These are phyloP conservation scores for Limnanthes douglasii DNA, from an alignment of 345 rosid genomes.

Conservation along the genomic window DNA sequence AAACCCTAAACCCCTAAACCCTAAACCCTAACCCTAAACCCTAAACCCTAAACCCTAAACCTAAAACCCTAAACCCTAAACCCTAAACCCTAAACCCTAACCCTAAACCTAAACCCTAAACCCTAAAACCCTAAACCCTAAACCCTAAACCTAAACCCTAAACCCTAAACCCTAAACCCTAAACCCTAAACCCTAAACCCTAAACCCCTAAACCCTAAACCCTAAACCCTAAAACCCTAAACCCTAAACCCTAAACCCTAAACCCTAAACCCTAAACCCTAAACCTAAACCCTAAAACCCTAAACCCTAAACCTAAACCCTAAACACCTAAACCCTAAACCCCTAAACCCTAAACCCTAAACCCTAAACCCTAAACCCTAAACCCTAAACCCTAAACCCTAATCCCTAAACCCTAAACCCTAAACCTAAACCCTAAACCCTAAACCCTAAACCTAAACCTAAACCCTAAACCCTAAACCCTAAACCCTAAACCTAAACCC, in stretches of 20 bases:
- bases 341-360: slow-evolving; percentile 6
- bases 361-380: slow-evolving; percentile 4
- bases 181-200: slow-evolving; percentile 7
- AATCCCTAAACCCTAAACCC: slow-evolving; percentile 1
- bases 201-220: slow-evolving; percentile 6
- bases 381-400: slow-evolving; percentile 3
- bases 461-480: background rate
- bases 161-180: slow-evolving; percentile 4
- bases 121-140: slow-evolving; percentile 7
- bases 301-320: slow-evolving; percentile 8
- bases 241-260: slow-evolving; percentile 7
- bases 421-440: slow-evolving; percentile 2
- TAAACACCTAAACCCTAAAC: background rate
- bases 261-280: slow-evolving; percentile 7
- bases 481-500: background rate
- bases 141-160: slow-evolving; percentile 5
- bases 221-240: slow-evolving; percentile 6
- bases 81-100: background rate
- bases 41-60: slow-evolving; percentile 5
- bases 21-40: slow-evolving; percentile 5
- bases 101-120: slow-evolving; percentile 8
- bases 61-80: slow-evolving; percentile 5
- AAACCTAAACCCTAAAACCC: slow-evolving; percentile 7
- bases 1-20: slow-evolving; percentile 7
- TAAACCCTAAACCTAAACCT: background rate